Percentiles rank a stretch among this genome's conserved stretches.
Conservation (phyloP, 257 asterid genomes). For the Solanum raphanifolium region DNA sequence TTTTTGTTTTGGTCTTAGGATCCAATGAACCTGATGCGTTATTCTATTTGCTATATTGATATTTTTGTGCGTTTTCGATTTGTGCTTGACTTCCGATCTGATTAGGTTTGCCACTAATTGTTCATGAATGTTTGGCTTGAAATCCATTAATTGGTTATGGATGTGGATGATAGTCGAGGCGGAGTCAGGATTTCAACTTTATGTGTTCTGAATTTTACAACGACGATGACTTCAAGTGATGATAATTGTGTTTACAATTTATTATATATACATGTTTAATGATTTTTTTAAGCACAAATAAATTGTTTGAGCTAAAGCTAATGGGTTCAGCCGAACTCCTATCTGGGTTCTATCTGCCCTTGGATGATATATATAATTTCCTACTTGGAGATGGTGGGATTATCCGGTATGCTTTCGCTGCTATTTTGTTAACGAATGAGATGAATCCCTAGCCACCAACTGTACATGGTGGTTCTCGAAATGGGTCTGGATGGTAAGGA, state of each 20-base stretch:
- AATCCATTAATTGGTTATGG: not conserved
- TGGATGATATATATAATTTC: not conserved
- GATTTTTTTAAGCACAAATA: not conserved
- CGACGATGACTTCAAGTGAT: not conserved
- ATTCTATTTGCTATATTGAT: not conserved
- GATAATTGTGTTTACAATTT: not conserved
- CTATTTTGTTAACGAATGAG: not conserved
- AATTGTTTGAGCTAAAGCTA: not conserved
- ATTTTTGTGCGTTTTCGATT: not conserved
- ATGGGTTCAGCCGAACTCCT: not conserved
- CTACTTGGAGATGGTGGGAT: not conserved
- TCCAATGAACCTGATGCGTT: slow-evolving; percentile 9
- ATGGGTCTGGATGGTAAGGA: not conserved
- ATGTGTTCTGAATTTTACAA: not conserved
- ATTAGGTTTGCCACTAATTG: not conserved
- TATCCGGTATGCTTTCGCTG: not conserved
- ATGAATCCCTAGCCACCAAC: not conserved
- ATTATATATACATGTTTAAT: not conserved
- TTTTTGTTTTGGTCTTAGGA: slow-evolving; percentile 8
- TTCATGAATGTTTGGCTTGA: not conserved
- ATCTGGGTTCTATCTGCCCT: not conserved
- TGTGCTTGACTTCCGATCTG: not conserved
- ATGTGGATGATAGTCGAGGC: not conserved
- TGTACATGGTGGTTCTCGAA: not conserved
- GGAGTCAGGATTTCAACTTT: not conserved